Evolutionary conservation across 495 filamentous ascomycete species (phyloP), one percentile per base, ranked within the genome.

Genomic region (Hypoxylon lienhwacheense): DNA sequence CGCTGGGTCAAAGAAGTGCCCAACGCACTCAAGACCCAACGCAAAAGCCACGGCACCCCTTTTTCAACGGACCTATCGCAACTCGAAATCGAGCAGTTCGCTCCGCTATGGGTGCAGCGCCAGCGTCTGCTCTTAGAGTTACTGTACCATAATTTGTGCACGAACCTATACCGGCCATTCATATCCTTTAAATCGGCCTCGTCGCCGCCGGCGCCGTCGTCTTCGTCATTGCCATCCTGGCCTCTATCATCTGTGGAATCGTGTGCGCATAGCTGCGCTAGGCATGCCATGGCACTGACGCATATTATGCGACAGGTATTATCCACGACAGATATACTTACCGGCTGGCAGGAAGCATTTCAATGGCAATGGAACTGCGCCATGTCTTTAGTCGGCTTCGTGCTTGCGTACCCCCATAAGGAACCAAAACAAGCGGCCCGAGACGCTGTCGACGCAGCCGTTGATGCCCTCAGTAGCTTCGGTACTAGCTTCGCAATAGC

Each of bases 281-380:
- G 56, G 12, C 79, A 82, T 52, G 78, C 78, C 4, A 74, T 80
- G 16, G 66, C 72, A 4, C 52, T 75, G n/a, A 82, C 76, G 1
- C 62, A 67, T 10, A 78, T 82, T 4, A 70, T 74, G 21, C 70
- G 77, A 44, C 79, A 84, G 49, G 58, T 76, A 1, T 55, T 82
- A 5, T 58, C 65, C 0, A 61, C 67, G 15, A 79, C 77, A 4
- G 55, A 66, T 10, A 55, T 81, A 34, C 66, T 83, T 0, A 57
- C 59, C 7, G 77, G 78, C 3, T 80, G 77, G 73, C 68, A 77
- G 46, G 74, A 79, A 50, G 70, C 66, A 1, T 82, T 77, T 33
- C 73, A 77, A 17, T 79, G 68, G 59, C 74, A 79, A 53, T 81
- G 78, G 78, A 79, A 80, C 40, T 70, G 73, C 7, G 61, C 73